phyloP scores from a whole-genome alignment of 345 rosid species.

The Syzygium aqueum region DNA sequence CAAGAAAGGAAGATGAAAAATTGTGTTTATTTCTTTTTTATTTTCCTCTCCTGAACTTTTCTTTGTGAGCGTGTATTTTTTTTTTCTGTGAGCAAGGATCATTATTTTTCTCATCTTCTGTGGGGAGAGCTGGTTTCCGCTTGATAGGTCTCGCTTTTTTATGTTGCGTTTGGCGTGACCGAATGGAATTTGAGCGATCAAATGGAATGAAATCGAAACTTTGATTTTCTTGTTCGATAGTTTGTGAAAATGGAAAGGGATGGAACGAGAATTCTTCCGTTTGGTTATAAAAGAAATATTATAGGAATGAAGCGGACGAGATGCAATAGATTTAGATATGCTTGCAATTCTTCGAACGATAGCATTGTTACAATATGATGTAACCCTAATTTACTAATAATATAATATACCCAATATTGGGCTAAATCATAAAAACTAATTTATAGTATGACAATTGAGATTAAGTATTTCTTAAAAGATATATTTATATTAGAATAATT shows the following conservation, averaged over 20 bases:
- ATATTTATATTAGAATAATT: background rate
- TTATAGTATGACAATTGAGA: background rate
- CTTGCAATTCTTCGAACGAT: background rate
- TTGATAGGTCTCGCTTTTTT: background rate
- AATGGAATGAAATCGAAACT: background rate
- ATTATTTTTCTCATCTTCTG: background rate
- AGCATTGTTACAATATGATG: background rate
- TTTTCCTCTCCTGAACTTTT: background rate
- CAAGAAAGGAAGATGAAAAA: background rate
- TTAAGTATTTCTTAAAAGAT: background rate
- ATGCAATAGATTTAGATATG: background rate
- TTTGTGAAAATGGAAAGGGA: background rate
- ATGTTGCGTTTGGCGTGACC: rapidly evolving
- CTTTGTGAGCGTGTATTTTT: background rate
- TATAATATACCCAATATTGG: background rate
- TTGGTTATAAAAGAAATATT: background rate
- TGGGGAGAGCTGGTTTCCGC: background rate
- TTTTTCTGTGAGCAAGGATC: background rate
- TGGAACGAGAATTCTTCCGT: background rate
- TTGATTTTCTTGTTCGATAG: background rate
- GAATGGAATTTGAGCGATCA: background rate
- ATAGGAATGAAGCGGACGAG: background rate
- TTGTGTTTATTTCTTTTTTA: background rate
- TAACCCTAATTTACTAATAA: background rate
- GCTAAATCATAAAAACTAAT: background rate